Base-by-base conservation (phyloP, 371 early-diverging fungal species). In the Vavraia culicis region DNA sequence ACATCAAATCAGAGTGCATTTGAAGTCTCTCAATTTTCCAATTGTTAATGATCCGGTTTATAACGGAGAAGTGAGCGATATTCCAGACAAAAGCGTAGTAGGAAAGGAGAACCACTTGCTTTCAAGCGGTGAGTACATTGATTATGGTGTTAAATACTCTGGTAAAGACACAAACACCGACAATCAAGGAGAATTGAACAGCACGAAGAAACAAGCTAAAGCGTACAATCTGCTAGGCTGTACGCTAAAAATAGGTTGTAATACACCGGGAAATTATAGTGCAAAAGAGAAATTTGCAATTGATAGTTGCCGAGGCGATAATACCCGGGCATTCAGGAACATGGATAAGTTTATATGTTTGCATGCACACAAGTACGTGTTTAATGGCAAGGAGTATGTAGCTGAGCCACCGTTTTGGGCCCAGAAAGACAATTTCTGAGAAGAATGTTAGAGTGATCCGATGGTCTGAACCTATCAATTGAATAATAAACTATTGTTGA, bases 1-100 rank as follows among this genome's bases (percentile, higher is more conserved):
- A 0, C 99, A 98, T 63, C 99, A 98, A 69, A 93, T 98, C 50
- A 79, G 99, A 39, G 89, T 91, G 11, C 99, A 98, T 67, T 69
- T 95, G 37, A 81, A 83, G 61, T 80, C 75, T 61, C 73, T 98
- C 0, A 95, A 95, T 3, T 76, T 75, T 60, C 91, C 94, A 0
- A 91, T 98, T 48, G 82, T 80, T 31, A 88, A 93, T 64, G 99
- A 98, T 64, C 44, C 33, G 53, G 18, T 53, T 5, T 57, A 57
- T 37, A 43, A 43, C 14, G 31, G 3, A 4, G 15, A 43, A 8
- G 15, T n/a, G 3, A 43, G 8, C 15, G 43, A 4, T n/a, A 43
- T 21, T 13, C 4, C 16, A 43, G 43, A 18, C 31, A 15, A 21
- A 43, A 13, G 4, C n/a, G 19, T 43, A 4, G 32, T 13, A 13